A percentile compares a stretch with the other conserved stretches of the same genome.
These are phyloP conservation scores for Fistulina hepatica DNA, from an alignment of 1,284 basidiomycete species.

Conservation along the genomic window DNA sequence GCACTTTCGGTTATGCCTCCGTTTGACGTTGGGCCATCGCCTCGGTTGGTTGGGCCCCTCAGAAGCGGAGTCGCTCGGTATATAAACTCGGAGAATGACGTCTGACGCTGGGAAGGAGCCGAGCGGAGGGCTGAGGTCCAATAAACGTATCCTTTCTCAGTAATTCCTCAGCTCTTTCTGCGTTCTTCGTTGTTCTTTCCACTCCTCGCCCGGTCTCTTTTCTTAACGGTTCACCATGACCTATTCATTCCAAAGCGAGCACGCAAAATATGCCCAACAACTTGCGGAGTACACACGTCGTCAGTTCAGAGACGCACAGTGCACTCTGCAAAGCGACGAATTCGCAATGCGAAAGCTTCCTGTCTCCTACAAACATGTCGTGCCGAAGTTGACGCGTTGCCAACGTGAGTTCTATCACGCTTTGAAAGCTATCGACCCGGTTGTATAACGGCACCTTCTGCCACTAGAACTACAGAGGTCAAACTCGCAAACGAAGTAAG, in stretches of 20 bases:
- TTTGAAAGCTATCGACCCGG: too few species aligned
- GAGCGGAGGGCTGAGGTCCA: slow-evolving; percentile 1
- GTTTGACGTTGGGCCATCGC: too few species aligned
- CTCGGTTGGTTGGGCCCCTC: too few species aligned
- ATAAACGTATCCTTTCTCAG: slow-evolving; percentile 4
- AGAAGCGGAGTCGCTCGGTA: too few species aligned
- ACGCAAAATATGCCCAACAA: slow-evolving; percentile 32
- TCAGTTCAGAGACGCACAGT: slow-evolving; percentile 30
- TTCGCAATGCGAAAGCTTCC: slow-evolving; percentile 28
- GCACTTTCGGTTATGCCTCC: too few species aligned
- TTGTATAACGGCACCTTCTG: too few species aligned
- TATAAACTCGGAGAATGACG: too few species aligned
- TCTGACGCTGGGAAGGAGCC: not conserved
- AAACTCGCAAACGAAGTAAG: too few species aligned
- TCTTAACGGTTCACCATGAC: slow-evolving; percentile 15
- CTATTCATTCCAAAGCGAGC: slow-evolving; percentile 18
- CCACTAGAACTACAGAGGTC: too few species aligned
- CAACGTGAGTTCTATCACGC: too few species aligned
- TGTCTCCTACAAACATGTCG: too few species aligned
- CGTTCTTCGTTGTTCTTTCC: not conserved
- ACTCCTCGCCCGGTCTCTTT: not conserved
- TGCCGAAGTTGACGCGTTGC: too few species aligned
- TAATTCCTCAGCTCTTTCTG: not conserved
- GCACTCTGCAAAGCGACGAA: slow-evolving; percentile 24
- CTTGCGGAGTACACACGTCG: slow-evolving; percentile 37